These are phyloP conservation scores for Isabelozyma pseudorhagii DNA, from an alignment of 805 yeast species.

Conservation along the genomic window DNA sequence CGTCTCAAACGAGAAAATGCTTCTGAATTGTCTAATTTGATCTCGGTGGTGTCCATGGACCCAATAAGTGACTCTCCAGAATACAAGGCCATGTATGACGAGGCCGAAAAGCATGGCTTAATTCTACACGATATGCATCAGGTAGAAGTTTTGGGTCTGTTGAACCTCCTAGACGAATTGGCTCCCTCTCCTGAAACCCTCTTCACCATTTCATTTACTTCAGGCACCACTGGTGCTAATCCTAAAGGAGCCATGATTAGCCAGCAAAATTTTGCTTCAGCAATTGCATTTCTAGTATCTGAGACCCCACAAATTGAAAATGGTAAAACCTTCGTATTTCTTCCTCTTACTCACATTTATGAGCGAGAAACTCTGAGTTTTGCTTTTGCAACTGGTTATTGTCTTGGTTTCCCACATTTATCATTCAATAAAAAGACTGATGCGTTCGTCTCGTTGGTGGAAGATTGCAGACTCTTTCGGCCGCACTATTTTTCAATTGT, in stretches of 20 bases:
- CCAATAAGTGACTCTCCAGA: not conserved
- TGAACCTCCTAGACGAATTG: constrained; percentile 21
- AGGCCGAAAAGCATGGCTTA: constrained; percentile 18
- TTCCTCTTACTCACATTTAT: constrained; percentile 38
- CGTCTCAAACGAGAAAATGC: constrained; percentile 10
- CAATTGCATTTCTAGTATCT: constrained; percentile 36
- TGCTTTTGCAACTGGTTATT: constrained; percentile 21
- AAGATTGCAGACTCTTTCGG: constrained; percentile 24
- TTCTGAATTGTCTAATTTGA: constrained; percentile 12
- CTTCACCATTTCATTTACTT: constrained; percentile 67
- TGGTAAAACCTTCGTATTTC: constrained; percentile 16
- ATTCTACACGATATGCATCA: constrained; percentile 27
- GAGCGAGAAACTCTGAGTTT: constrained; percentile 25
- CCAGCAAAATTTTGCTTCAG: constrained; percentile 51
- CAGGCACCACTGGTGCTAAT: constrained; percentile 66
- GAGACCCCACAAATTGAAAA: constrained; percentile 8
- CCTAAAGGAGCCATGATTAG: constrained; percentile 68
- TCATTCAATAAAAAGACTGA: constrained; percentile 10
- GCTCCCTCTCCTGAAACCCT: constrained; percentile 49
- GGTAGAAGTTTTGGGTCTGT: constrained; percentile 30
- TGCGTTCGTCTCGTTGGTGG: constrained; percentile 23
- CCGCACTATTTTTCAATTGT: constrained; percentile 29
- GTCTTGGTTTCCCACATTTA: constrained; percentile 27
- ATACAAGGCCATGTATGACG: not conserved
- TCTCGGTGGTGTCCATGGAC: constrained; percentile 25